Conservation (phyloP, 202 grass and related monocot genomes). For the Cymbopogon flexuosus region DNA sequence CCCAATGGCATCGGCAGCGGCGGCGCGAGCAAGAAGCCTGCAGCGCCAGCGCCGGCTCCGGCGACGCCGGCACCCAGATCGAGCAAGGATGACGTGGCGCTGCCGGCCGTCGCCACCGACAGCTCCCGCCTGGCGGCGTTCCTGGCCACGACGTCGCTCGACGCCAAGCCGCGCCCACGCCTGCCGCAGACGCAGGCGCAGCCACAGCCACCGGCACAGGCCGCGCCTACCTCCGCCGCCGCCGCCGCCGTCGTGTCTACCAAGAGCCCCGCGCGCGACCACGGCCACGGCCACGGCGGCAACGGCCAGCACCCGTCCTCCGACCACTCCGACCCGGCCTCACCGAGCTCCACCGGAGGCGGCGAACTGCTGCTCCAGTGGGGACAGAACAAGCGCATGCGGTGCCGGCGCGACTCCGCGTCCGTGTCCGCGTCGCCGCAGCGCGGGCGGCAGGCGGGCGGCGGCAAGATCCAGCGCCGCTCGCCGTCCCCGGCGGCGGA, state of each 20-base stretch:
- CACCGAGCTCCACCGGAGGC: background rate
- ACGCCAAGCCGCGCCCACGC: slow-evolving; percentile 31
- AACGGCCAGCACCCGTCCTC: background rate
- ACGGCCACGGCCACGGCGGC: background rate
- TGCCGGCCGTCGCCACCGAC: slow-evolving; percentile 7
- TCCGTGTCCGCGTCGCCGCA: slow-evolving; percentile 19
- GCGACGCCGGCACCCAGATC: slow-evolving; percentile 13
- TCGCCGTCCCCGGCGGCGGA: slow-evolving; percentile 31
- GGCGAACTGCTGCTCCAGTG: slow-evolving; percentile 57
- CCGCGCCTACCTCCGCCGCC: background rate
- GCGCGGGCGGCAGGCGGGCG: background rate
- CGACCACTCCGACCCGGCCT: slow-evolving; percentile 8
- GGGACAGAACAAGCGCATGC: slow-evolving; percentile 66
- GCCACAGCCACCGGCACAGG: background rate
- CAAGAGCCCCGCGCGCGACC: slow-evolving; percentile 31
- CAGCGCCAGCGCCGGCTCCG: background rate
- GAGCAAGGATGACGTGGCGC: slow-evolving; percentile 35
- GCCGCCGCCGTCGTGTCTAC: background rate
- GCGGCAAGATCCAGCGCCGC: slow-evolving; percentile 46
- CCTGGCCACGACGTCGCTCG: slow-evolving; percentile 23
- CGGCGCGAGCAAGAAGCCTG: slow-evolving; percentile 25
- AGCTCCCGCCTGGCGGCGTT: slow-evolving; percentile 16
- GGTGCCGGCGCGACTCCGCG: slow-evolving; percentile 45
- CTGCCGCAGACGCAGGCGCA: background rate
- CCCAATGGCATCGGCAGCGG: slow-evolving; percentile 23